phyloP scores from a whole-genome alignment of 805 yeast species.

The Kurtzmaniella fragi region DNA sequence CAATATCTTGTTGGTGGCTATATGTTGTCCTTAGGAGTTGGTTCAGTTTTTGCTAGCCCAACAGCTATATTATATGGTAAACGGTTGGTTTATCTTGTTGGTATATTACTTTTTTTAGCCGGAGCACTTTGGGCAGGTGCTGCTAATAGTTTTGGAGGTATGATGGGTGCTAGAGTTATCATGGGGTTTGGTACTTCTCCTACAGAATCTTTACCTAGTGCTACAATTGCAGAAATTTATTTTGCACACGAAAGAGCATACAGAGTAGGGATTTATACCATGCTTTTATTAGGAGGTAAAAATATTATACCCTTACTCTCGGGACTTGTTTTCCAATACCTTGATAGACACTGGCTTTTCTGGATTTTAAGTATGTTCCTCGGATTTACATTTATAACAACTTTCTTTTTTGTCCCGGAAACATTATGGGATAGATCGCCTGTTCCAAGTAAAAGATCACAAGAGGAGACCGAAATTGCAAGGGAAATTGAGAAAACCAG shows the following conservation, averaged over 20 bases:
- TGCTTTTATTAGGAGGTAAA: slow-evolving; percentile 57
- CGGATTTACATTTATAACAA: slow-evolving; percentile 40
- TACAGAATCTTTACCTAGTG: slow-evolving; percentile 54
- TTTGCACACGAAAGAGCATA: slow-evolving; percentile 60
- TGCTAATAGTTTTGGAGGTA: slow-evolving; percentile 42
- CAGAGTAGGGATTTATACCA: slow-evolving; percentile 53
- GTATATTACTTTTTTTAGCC: slow-evolving; percentile 43
- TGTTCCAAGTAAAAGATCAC: slow-evolving; percentile 41
- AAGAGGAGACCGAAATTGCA: slow-evolving; percentile 45
- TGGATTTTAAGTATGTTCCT: slow-evolving; percentile 54
- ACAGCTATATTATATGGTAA: slow-evolving; percentile 55
- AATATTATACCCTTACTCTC: slow-evolving; percentile 54
- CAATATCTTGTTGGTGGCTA: slow-evolving; percentile 54
- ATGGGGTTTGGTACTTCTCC: slow-evolving; percentile 61
- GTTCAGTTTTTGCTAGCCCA: slow-evolving; percentile 54
- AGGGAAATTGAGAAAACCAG: slow-evolving; percentile 22
- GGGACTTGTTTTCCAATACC: slow-evolving; percentile 44
- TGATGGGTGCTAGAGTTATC: slow-evolving; percentile 54
- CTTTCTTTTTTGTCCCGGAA: slow-evolving; percentile 56
- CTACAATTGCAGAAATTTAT: slow-evolving; percentile 58
- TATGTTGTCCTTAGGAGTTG: slow-evolving; percentile 57
- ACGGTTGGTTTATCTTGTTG: slow-evolving; percentile 47
- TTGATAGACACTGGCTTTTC: slow-evolving; percentile 56
- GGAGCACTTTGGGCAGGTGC: slow-evolving; percentile 54
- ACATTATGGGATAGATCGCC: slow-evolving; percentile 61